Base-by-base conservation (phyloP, 2,329 filamentous ascomycete genomes). In the Monosporascus cannonballus region DNA sequence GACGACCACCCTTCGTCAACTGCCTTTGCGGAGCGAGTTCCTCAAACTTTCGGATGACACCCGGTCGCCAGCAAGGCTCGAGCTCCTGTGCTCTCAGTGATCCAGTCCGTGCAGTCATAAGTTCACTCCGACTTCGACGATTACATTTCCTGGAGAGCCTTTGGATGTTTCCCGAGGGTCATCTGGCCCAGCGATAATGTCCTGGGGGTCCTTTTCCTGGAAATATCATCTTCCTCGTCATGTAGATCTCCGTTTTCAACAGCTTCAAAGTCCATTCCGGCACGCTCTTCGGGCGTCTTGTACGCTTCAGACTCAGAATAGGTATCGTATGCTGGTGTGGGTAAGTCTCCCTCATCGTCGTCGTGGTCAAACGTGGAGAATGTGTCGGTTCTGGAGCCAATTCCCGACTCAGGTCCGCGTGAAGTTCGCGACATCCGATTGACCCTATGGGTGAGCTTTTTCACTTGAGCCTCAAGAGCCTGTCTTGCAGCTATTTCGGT, bases 161-260 rank as follows among this genome's bases (percentile, higher is more conserved):
- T 60, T 50, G 60, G 54, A 17, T 67, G 65, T 59, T 70, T 72
- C 42, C 69, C 71, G 59, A 79, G 69, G 1, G 81, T 85, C 59
- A 85, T 66, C 62, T 83, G 80, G 54, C 81, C 81, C 11, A 87
- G 72, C 27, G 81, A 88, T 62, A 90, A 75, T 44, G 83, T 86
- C 57, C 81, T 79, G 22, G 81, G 81, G 1, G 84, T 81, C 64
- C 73, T 81, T 56, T 79, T 78, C 49, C 70, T 67, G 46, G 66
- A 69, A 20, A 67, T 56, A 20, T 63, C 60, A 48, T 71, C 69
- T 20, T 70, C 70, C 25, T 71, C 71, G 24, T 61, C 67, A 39
- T 54, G 66, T 56, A 73, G 66, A 61, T 73, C 73, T 64, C 73
- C 75, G 50, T 68, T 75, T 4, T 46, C 14, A 47, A 74, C 75